These are phyloP conservation scores for Filobasidium wieringae DNA, from an alignment of 768 basidiomycete genomes.

Conservation along the genomic window DNA sequence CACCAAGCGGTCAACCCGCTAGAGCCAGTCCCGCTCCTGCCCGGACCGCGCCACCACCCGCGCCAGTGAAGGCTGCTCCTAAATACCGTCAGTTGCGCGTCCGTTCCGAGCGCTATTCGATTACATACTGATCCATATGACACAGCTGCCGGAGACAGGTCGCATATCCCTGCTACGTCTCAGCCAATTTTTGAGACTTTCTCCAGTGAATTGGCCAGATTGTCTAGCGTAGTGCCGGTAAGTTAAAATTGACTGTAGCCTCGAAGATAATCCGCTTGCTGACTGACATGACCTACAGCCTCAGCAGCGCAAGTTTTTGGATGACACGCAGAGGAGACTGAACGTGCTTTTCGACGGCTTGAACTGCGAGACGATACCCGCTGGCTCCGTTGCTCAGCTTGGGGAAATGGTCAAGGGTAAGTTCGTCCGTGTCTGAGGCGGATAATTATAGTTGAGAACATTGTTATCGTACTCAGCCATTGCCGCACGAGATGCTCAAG, in stretches of 20 bases:
- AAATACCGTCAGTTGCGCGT: not conserved
- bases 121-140: slow-evolving; percentile 41
- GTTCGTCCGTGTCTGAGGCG: slow-evolving; percentile 17
- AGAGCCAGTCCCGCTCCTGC: slow-evolving; percentile 32
- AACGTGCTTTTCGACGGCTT: slow-evolving; percentile 81
- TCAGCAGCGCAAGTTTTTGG: slow-evolving; percentile 68
- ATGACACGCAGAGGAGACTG: slow-evolving; percentile 75
- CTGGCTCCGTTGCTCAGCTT: slow-evolving; percentile 58
- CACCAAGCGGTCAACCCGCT: slow-evolving; percentile 26
- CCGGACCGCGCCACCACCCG: slow-evolving; percentile 22
- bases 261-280: not conserved
- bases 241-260: slow-evolving; percentile 28
- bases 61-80: not conserved
- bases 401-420: slow-evolving; percentile 60
- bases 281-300: slow-evolving; percentile 44
- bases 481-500: slow-evolving; percentile 60
- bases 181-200: slow-evolving; percentile 58
- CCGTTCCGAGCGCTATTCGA: too few species aligned
- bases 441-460: slow-evolving; percentile 9
- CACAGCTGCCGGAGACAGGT: slow-evolving; percentile 75
- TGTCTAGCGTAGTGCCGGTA: slow-evolving; percentile 68
- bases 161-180: slow-evolving; percentile 69
- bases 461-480: slow-evolving; percentile 68
- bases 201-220: slow-evolving; percentile 49
- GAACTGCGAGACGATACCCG: slow-evolving; percentile 73